phyloP scores from a whole-genome alignment of 306 rosid species.

The Morella rubra region DNA sequence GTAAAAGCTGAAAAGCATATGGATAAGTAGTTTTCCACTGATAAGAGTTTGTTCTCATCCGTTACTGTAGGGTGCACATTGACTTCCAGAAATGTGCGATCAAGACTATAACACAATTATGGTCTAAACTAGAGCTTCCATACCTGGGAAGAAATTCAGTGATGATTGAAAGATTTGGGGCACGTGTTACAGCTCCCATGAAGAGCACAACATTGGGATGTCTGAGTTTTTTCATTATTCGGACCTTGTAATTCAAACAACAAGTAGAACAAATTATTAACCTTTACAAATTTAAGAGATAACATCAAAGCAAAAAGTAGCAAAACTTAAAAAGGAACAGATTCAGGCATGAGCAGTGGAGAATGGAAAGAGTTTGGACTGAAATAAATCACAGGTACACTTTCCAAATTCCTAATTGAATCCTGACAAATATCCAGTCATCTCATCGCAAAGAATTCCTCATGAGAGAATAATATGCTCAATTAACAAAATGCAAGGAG shows the following conservation, averaged over 20 bases:
- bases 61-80: background rate
- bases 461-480: background rate
- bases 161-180: constrained; percentile 88
- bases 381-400: background rate
- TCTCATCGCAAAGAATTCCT: background rate
- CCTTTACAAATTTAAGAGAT: background rate
- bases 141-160: constrained; percentile 98
- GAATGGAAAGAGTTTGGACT: background rate
- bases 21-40: background rate
- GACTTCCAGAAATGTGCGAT: constrained; percentile 15
- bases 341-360: background rate
- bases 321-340: background rate
- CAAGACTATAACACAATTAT: constrained; percentile 9
- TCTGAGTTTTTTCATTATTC: constrained; percentile 86
- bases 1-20: background rate
- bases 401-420: background rate
- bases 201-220: constrained; percentile 98
- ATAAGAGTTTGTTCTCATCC: background rate
- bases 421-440: background rate
- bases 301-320: background rate
- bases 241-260: constrained; percentile 57
- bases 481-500: background rate
- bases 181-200: constrained; percentile 92
- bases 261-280: constrained; percentile 18
- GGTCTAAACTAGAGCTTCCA: constrained; percentile 19